Evolutionary conservation across 2,329 filamentous ascomycete species (phyloP).

Genomic region (Xylariaceae sp.): DNA sequence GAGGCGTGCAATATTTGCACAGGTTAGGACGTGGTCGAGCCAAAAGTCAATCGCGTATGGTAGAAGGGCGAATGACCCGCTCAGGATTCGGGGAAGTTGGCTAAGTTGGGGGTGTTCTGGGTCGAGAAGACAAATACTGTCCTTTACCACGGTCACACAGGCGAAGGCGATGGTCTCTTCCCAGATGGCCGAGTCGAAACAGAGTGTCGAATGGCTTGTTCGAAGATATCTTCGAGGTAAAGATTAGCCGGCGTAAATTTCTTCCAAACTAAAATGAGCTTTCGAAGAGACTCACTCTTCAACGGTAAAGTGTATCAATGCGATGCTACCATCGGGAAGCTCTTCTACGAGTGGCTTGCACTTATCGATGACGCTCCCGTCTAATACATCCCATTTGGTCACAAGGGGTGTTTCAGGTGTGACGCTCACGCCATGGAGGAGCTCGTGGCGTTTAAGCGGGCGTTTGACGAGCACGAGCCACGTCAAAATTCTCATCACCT

Average conservation of each 20-base stretch:
- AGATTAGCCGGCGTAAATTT: background rate
- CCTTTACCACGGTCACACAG: slow-evolving; percentile 8
- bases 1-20: background rate
- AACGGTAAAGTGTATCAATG: slow-evolving; percentile 8
- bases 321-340: slow-evolving; percentile 1
- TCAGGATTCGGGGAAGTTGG: background rate
- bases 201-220: background rate
- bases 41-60: slow-evolving; percentile 15
- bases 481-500: slow-evolving; percentile 11
- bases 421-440: slow-evolving; percentile 1
- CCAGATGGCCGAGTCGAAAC: background rate
- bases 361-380: slow-evolving; percentile 6
- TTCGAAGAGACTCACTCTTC: slow-evolving; percentile 10
- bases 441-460: slow-evolving; percentile 10
- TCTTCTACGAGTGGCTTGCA: slow-evolving; percentile 18
- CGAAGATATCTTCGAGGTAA: slow-evolving; percentile 1
- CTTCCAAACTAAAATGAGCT: background rate
- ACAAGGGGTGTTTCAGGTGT: slow-evolving; percentile 1
- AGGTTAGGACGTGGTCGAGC: slow-evolving; percentile 9
- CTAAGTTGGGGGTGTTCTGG: background rate
- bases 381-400: background rate
- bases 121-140: slow-evolving; percentile 13
- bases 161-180: slow-evolving; percentile 8
- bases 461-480: slow-evolving; percentile 9
- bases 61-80: slow-evolving; percentile 11